These are phyloP conservation scores for Cenchrus americanus DNA, from an alignment of 176 grass and related monocot genomes.

Conservation along the genomic window DNA sequence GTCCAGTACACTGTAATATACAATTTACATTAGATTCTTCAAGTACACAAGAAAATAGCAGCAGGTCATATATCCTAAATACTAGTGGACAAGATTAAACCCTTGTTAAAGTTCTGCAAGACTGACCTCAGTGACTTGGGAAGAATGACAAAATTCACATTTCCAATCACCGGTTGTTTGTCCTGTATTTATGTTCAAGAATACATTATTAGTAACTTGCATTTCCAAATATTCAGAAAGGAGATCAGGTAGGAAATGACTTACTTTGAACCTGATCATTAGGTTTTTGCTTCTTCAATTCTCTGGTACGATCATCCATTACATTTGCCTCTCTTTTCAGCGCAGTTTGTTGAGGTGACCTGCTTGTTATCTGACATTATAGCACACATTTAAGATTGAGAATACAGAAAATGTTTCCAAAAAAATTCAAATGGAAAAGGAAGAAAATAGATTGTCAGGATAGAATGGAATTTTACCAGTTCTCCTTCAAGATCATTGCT, in stretches of 20 bases:
- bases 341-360: constrained; percentile 46
- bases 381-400: not conserved
- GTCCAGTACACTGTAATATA: constrained; percentile 67
- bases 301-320: constrained; percentile 45
- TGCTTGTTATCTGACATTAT: constrained; percentile 55
- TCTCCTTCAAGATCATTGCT: constrained; percentile 73
- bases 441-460: not conserved
- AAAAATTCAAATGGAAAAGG: not conserved
- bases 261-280: constrained; percentile 47
- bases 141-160: constrained; percentile 85
- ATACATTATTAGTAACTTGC: constrained; percentile 18
- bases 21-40: constrained; percentile 24
- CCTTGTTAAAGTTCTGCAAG: constrained; percentile 16
- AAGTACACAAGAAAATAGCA: not conserved
- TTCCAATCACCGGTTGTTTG: constrained; percentile 39
- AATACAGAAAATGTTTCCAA: not conserved
- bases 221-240: constrained; percentile 14
- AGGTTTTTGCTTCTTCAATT: constrained; percentile 74
- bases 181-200: constrained; percentile 39
- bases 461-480: constrained; percentile 55
- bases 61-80: constrained; percentile 5
- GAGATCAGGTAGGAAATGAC: constrained; percentile 5
- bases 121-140: constrained; percentile 59
- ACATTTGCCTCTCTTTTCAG: constrained; percentile 44
- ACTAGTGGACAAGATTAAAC: constrained; percentile 16